A percentile compares a stretch with the other conserved stretches of the same genome.
These are phyloP conservation scores for Microthlaspi erraticum DNA, from an alignment of 345 rosid genomes.

Conservation along the genomic window DNA sequence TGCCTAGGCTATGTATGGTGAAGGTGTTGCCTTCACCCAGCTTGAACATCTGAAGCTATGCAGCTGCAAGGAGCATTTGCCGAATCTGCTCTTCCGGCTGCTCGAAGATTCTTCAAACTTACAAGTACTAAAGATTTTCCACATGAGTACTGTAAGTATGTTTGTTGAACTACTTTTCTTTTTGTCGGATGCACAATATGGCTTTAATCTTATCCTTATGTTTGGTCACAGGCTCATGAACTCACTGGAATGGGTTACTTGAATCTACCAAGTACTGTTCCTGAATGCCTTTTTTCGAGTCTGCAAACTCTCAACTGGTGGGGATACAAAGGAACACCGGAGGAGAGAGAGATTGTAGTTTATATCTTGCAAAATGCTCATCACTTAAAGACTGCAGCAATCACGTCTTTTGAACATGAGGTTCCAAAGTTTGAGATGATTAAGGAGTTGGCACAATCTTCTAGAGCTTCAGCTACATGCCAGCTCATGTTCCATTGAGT, in stretches of 20 bases:
- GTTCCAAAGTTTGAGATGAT: not conserved
- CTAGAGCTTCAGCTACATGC: constrained; percentile 31
- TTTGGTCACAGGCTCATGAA: not conserved
- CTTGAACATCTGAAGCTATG: constrained; percentile 21
- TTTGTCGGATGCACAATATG: not conserved
- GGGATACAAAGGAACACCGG: not conserved
- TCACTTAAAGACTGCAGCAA: constrained; percentile 19
- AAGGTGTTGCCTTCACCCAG: constrained; percentile 19
- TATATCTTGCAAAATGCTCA: constrained; percentile 11
- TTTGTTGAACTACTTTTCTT: not conserved
- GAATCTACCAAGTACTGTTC: constrained; percentile 19
- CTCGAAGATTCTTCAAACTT: constrained; percentile 14
- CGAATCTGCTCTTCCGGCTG: not conserved
- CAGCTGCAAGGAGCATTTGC: not conserved
- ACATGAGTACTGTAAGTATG: constrained; percentile 4
- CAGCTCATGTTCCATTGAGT: constrained; percentile 23
- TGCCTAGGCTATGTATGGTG: not conserved
- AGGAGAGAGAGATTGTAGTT: not conserved
- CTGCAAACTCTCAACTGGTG: constrained; percentile 18
- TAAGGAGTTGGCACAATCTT: constrained; percentile 23
- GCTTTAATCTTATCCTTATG: not conserved
- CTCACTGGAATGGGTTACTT: not conserved
- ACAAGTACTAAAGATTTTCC: not conserved
- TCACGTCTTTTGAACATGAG: not conserved
- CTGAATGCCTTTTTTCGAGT: constrained; percentile 16